A percentile compares a stretch with the other conserved stretches of the same genome.
These are phyloP conservation scores for Asterophora lycoperdoides DNA, from an alignment of 768 basidiomycete species.

Conservation along the genomic window DNA sequence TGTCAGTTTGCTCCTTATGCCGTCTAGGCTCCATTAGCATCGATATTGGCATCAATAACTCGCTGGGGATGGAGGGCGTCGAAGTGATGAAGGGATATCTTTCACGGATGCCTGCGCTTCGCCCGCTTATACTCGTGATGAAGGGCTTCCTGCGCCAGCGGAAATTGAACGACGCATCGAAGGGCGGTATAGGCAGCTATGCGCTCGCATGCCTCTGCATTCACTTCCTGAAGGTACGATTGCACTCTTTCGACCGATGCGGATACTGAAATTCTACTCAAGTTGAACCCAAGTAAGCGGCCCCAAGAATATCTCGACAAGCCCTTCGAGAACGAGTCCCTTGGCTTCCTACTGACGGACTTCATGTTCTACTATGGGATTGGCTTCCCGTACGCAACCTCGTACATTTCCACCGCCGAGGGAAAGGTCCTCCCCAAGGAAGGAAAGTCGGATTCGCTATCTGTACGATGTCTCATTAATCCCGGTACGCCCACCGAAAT, in stretches of 20 bases:
- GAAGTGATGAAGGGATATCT: constrained; percentile 51
- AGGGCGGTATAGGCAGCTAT: constrained; percentile 64
- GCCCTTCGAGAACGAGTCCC: constrained; percentile 45
- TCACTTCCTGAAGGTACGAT: constrained; percentile 63
- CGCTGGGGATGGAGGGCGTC: constrained; percentile 50
- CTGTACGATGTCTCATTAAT: constrained; percentile 40
- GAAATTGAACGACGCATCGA: constrained; percentile 58
- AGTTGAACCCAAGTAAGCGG: constrained; percentile 62
- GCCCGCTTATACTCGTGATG: constrained; percentile 55
- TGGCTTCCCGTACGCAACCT: constrained; percentile 34
- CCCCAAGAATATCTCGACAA: constrained; percentile 37
- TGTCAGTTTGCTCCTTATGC: background rate
- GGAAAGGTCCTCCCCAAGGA: constrained; percentile 28
- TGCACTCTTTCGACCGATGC: background rate
- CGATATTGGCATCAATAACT: constrained; percentile 65
- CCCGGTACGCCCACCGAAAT: constrained; percentile 28
- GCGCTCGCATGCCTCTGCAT: constrained; percentile 59
- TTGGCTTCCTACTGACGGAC: constrained; percentile 58
- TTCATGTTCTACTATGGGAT: constrained; percentile 66
- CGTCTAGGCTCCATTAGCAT: constrained; percentile 49
- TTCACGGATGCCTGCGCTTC: constrained; percentile 50
- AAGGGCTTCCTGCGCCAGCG: constrained; percentile 59
- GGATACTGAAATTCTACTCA: background rate
- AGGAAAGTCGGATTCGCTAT: constrained; percentile 25
- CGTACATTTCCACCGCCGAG: constrained; percentile 35